Conservation (phyloP, 176 grass and related monocot species). For the Tillandsia leiboldiana region DNA sequence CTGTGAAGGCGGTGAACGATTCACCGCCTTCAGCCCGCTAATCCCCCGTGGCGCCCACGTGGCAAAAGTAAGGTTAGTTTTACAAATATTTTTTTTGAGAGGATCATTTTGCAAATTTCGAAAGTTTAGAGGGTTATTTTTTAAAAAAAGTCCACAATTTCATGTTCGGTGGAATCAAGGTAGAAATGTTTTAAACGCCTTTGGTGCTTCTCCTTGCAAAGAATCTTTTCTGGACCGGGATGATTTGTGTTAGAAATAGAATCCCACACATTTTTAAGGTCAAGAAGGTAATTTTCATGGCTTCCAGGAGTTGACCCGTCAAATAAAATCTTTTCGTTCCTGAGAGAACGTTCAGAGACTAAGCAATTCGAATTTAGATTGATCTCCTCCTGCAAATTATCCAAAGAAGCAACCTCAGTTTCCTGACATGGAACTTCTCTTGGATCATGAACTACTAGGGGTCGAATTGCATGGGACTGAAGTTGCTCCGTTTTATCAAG, state of each 20-base stretch:
- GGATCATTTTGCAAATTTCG: no score
- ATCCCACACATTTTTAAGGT: constrained; percentile 57
- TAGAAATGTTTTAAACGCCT: constrained; percentile 48
- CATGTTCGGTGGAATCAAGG: constrained; percentile 40
- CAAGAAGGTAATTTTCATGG: constrained; percentile 34
- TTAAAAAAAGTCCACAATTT: neutral
- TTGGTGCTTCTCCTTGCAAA: constrained; percentile 55
- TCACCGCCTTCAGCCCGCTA: no score
- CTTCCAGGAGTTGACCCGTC: constrained; percentile 32
- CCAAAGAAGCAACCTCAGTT: constrained; percentile 17
- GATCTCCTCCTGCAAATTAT: constrained; percentile 28
- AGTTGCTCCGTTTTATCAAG: constrained; percentile 39
- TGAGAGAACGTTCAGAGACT: constrained; percentile 8
- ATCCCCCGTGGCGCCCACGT: no score
- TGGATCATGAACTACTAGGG: constrained; percentile 69
- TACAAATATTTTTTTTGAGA: no score
- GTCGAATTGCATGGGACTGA: constrained; percentile 47
- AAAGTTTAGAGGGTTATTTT: no score
- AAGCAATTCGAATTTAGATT: constrained; percentile 11
- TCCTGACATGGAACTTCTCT: constrained; percentile 34
- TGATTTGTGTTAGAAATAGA: constrained; percentile 38
- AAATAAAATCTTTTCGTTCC: constrained; percentile 19
- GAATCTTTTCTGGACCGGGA: constrained; percentile 48
- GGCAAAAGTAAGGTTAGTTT: no score
- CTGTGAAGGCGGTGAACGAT: no score